phyloP scores from a whole-genome alignment of 2,329 filamentous ascomycete genomes.

The Bertia moriformis region DNA sequence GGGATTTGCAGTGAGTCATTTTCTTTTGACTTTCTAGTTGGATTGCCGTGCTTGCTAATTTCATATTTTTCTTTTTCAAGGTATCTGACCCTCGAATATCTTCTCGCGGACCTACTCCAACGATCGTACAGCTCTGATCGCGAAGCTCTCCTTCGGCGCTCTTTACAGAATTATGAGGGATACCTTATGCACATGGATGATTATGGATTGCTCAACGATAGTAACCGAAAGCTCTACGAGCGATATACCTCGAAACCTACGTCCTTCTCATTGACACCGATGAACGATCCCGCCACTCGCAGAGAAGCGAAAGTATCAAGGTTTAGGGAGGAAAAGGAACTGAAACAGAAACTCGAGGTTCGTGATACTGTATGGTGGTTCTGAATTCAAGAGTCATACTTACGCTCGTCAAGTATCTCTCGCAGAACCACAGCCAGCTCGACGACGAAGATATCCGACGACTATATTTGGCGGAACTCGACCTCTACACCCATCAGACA shows the following conservation, averaged over 20 bases:
- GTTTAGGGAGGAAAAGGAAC: slow-evolving; percentile 1
- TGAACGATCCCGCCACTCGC: not conserved
- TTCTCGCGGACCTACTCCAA: not conserved
- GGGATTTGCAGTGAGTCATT: not conserved
- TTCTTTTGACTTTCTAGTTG: not conserved
- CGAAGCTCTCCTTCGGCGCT: not conserved
- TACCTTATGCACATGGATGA: not conserved
- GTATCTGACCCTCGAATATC: not conserved
- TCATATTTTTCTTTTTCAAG: not conserved
- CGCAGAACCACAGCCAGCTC: not conserved
- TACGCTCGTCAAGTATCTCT: not conserved
- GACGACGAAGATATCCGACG: not conserved
- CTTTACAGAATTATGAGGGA: not conserved
- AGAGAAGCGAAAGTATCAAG: not conserved
- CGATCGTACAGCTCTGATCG: not conserved
- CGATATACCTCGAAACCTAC: not conserved
- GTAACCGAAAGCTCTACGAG: not conserved
- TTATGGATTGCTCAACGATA: not conserved
- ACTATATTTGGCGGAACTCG: not conserved
- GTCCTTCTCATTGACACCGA: not conserved
- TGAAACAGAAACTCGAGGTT: slow-evolving; percentile 1
- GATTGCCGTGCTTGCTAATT: not conserved
- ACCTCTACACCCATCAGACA: not conserved
- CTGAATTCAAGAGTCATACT: not conserved
- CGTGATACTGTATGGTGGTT: not conserved